These are phyloP conservation scores for Diplodia seriata DNA, from an alignment of 2,329 filamentous ascomycete genomes.

Conservation along the genomic window DNA sequence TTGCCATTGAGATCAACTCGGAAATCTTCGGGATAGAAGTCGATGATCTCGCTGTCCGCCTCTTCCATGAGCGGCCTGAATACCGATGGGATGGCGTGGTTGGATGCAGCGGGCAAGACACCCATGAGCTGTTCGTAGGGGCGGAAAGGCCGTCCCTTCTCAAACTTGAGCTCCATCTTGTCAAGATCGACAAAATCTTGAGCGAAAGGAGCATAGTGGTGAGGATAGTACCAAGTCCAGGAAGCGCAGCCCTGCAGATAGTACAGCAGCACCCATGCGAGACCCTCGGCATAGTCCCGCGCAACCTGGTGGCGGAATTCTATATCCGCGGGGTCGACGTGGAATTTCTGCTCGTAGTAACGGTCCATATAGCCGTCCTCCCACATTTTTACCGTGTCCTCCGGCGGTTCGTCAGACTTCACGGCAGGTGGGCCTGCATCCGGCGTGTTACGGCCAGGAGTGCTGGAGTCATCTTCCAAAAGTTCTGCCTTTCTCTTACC, in stretches of 20 bases:
- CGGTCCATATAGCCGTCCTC: constrained; percentile 93
- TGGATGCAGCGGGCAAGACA: constrained; percentile 90
- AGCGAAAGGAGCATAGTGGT: constrained; percentile 97
- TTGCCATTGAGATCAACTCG: constrained; percentile 94
- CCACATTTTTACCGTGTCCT: constrained; percentile 89
- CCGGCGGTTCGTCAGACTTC: constrained; percentile 67
- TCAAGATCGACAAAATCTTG: constrained; percentile 88
- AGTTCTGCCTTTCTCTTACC: constrained; percentile 81
- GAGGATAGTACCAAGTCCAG: constrained; percentile 99
- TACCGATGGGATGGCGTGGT: constrained; percentile 84
- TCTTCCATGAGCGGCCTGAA: constrained; percentile 93
- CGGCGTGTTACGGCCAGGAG: constrained; percentile 66
- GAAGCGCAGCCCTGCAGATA: constrained; percentile 98
- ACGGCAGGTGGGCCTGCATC: constrained; percentile 55
- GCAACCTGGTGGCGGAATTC: constrained; percentile 90
- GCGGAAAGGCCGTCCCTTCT: constrained; percentile 82
- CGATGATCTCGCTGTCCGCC: constrained; percentile 87
- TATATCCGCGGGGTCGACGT: constrained; percentile 78
- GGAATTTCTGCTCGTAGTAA: constrained; percentile 97
- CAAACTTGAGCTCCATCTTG: constrained; percentile 80
- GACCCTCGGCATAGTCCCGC: constrained; percentile 88
- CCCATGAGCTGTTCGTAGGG: constrained; percentile 99
- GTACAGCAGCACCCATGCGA: constrained; percentile 94
- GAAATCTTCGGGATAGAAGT: constrained; percentile 97
- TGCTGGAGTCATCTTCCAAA: constrained; percentile 67